Conservation (phyloP, 257 asterid genomes). For the Solanum piurae region DNA sequence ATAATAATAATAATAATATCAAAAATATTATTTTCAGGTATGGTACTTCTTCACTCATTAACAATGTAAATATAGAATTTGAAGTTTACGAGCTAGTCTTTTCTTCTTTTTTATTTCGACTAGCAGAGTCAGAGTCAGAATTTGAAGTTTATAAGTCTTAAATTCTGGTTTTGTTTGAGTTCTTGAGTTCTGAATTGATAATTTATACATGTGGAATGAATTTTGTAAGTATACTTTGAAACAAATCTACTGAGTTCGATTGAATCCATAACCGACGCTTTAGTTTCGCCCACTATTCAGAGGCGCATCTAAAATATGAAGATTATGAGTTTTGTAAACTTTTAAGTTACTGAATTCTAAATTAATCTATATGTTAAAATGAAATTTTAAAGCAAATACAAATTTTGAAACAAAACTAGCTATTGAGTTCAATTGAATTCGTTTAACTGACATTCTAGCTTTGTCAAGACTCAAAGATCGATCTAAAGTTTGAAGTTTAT, state of each 20-base stretch:
- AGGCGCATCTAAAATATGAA: not conserved
- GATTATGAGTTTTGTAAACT: not conserved
- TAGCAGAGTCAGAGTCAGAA: not conserved
- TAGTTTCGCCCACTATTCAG: accelerated
- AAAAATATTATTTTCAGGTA: slow-evolving; percentile 31
- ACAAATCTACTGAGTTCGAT: not conserved
- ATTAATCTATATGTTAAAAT: not conserved
- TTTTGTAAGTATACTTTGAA: not conserved
- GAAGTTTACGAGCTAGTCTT: not conserved
- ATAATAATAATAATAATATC: not conserved
- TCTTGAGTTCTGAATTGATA: not conserved
- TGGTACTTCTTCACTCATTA: not conserved
- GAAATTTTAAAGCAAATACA: not conserved
- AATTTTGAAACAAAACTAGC: not conserved
- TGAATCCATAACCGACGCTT: not conserved
- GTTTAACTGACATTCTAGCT: not conserved
- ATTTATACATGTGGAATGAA: not conserved
- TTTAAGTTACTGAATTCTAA: not conserved
- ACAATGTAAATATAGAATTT: not conserved
- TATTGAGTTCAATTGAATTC: not conserved
- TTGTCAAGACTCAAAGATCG: not conserved
- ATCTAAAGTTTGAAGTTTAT: not conserved
- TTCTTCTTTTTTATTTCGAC: not conserved
- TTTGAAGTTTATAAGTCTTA: not conserved
- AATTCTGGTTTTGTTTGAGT: not conserved